Percentiles rank a stretch among this genome's conserved stretches.
phyloP scores from a whole-genome alignment of 2,329 filamentous ascomycete species.

The Chaetomiaceae sp. region DNA sequence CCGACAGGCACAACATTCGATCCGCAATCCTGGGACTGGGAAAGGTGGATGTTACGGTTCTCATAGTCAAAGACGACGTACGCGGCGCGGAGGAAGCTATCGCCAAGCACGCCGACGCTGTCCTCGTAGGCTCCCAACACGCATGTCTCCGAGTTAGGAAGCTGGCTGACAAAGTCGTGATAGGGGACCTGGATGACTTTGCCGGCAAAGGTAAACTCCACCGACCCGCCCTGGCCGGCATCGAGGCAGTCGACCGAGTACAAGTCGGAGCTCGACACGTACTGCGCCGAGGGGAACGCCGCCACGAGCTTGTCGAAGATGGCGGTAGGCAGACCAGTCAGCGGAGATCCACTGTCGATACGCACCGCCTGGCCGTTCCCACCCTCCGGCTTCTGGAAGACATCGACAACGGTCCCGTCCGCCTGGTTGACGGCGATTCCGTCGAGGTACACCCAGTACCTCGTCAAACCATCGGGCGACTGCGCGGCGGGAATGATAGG shows the following conservation, averaged over 20 bases:
- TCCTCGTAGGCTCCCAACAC: slow-evolving; percentile 19
- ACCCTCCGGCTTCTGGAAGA: not conserved
- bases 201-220: slow-evolving; percentile 8
- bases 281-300: slow-evolving; percentile 1
- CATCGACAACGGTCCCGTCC: not conserved
- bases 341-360: slow-evolving; percentile 10
- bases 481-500: slow-evolving; percentile 44
- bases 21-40: slow-evolving; percentile 38
- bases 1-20: slow-evolving; percentile 36
- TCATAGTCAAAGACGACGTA: slow-evolving; percentile 43
- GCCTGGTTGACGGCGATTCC: slow-evolving; percentile 15
- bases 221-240: not conserved
- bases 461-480: not conserved
- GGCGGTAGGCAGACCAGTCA: slow-evolving; percentile 4
- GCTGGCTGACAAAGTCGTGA: slow-evolving; percentile 6
- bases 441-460: slow-evolving; percentile 1
- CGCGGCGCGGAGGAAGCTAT: slow-evolving; percentile 42
- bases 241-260: slow-evolving; percentile 7
- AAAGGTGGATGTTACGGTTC: slow-evolving; percentile 37
- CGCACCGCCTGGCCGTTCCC: not conserved
- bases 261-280: not conserved
- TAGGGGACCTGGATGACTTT: slow-evolving; percentile 4
- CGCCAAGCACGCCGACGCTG: slow-evolving; percentile 35
- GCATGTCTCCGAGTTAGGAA: slow-evolving; percentile 4
- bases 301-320: slow-evolving; percentile 1